A percentile compares a stretch with the other conserved stretches of the same genome.
These are phyloP conservation scores for Monosporozyma servazzii DNA, from an alignment of 805 yeast genomes.

Conservation along the genomic window DNA sequence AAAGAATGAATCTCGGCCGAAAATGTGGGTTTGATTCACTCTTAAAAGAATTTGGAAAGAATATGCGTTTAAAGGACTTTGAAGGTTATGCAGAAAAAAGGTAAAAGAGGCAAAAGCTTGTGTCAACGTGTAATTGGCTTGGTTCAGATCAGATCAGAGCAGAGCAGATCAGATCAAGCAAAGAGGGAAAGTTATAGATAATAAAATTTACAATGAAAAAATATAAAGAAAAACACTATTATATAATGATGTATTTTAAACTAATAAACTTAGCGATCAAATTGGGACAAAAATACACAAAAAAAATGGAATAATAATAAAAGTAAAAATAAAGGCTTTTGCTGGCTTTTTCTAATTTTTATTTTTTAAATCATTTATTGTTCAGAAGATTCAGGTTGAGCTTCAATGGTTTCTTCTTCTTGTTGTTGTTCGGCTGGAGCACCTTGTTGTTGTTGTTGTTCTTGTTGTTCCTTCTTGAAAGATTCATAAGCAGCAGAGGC, in stretches of 20 bases:
- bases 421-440: constrained; percentile 2
- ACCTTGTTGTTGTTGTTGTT: constrained; percentile 11
- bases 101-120: no score
- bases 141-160: background rate
- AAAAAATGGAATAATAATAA: background rate
- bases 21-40: background rate
- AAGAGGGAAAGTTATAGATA: background rate
- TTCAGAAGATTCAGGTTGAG: constrained; percentile 1
- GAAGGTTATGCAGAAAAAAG: background rate
- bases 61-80: background rate
- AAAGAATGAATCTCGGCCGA: background rate
- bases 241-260: background rate
- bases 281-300: background rate
- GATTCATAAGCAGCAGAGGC: constrained; percentile 91
- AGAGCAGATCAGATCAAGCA: background rate
- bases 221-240: background rate
- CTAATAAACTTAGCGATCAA: background rate
- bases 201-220: constrained; percentile 1
- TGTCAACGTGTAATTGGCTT: background rate
- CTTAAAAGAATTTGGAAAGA: background rate
- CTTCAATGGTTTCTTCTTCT: background rate
- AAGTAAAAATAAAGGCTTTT: background rate
- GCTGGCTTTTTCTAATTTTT: no score
- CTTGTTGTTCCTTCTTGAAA: constrained; percentile 52
- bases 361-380: background rate